A percentile compares a stretch with the other conserved stretches of the same genome.
These are phyloP conservation scores for Mrakia blollopis DNA, from an alignment of 768 basidiomycete species.

Conservation along the genomic window DNA sequence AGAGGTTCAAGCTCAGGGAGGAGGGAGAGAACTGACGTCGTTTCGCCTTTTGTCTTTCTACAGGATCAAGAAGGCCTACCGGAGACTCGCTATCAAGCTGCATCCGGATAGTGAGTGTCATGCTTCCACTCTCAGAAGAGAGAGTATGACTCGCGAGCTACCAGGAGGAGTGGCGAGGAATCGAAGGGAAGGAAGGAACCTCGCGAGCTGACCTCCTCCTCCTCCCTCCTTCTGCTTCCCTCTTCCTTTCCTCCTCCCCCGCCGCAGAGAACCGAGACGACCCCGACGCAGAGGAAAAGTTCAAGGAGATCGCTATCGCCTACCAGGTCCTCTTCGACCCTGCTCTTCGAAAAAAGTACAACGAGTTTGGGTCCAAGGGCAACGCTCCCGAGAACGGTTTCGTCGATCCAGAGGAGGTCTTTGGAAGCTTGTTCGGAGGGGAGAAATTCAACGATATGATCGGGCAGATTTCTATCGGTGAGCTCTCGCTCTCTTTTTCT, in stretches of 20 bases:
- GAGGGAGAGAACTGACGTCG: too few relatives aligned
- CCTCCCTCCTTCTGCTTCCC: neutral
- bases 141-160: neutral
- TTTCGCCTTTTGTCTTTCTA: too few relatives aligned
- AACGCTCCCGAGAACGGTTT: slow-evolving; percentile 18
- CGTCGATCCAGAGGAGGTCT: slow-evolving; percentile 25
- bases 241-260: too few relatives aligned
- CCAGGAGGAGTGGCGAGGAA: neutral
- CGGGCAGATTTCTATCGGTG: slow-evolving; percentile 31
- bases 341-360: slow-evolving; percentile 27
- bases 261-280: slow-evolving; percentile 21
- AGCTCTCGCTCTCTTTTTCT: neutral
- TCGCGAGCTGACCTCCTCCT: neutral
- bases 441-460: slow-evolving; percentile 30
- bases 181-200: neutral
- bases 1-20: neutral
- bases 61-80: slow-evolving; percentile 33
- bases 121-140: rapidly evolving
- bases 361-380: slow-evolving; percentile 25
- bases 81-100: slow-evolving; percentile 33
- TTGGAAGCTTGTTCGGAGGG: slow-evolving; percentile 29
- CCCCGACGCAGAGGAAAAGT: slow-evolving; percentile 30
- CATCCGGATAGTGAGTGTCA: slow-evolving; percentile 27
- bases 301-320: slow-evolving; percentile 28
- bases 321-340: slow-evolving; percentile 31